phyloP scores from a whole-genome alignment of 225 moss, liverwort and hornwort genomes.

The Straminergon stramineum region DNA sequence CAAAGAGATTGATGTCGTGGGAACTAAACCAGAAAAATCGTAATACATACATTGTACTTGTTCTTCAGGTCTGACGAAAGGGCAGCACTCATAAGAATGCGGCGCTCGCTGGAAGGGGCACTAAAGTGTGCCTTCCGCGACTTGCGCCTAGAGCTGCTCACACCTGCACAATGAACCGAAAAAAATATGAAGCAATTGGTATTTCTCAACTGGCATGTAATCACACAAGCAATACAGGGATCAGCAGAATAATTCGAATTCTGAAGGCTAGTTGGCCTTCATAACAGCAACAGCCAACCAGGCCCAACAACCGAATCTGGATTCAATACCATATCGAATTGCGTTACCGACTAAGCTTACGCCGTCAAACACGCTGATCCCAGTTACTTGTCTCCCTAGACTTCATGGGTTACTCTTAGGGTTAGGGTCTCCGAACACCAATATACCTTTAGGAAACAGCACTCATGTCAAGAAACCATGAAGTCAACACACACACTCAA shows the following conservation, averaged over 20 bases:
- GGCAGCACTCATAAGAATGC: constrained; percentile 40
- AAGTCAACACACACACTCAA: no score
- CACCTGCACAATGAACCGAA: constrained; percentile 6
- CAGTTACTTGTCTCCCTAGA: no score
- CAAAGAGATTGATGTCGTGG: no score
- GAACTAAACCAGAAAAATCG: no score
- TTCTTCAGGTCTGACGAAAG: constrained; percentile 60
- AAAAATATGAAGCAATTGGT: background rate
- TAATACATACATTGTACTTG: constrained; percentile 41
- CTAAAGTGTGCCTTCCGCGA: constrained; percentile 39
- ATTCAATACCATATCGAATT: background rate
- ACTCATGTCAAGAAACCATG: background rate
- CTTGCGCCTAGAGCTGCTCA: constrained; percentile 52
- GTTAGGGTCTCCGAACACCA: no score
- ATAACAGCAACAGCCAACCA: background rate
- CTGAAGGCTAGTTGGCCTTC: background rate
- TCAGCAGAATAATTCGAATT: background rate
- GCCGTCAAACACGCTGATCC: background rate
- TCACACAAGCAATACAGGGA: background rate
- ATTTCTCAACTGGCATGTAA: background rate
- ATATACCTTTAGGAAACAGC: background rate
- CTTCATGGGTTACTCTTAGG: background rate
- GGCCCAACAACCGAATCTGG: background rate
- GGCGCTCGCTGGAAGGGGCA: constrained; percentile 34
- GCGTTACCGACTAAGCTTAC: background rate